Base-by-base conservation (phyloP, 257 asterid species). In the Lithospermum erythrorhizon region DNA sequence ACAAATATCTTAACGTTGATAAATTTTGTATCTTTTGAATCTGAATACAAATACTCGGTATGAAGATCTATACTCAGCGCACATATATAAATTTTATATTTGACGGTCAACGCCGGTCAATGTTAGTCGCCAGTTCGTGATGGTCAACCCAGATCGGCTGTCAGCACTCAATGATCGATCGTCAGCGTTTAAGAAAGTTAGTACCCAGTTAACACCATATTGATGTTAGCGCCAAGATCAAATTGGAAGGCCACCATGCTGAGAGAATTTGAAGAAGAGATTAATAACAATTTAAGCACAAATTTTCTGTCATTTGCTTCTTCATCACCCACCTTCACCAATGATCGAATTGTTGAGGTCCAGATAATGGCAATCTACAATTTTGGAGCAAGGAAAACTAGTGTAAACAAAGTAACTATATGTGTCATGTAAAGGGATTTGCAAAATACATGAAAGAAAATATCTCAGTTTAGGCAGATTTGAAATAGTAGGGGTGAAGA, bases 221-320 rank as follows among this genome's bases (percentile, higher is more conserved):
- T n/a, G n/a, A n/a, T n/a, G n/a, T n/a, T n/a, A n/a, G n/a, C n/a
- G n/a, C n/a, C n/a, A n/a, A n/a, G n/a, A n/a, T n/a, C n/a, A 41
- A 41, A 2, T 41, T 18, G 14, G 49, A 41, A 18, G 45, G 49
- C 16, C 49, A 13, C 49, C 49, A 41, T 9, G 18, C 0, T 2
- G 17, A 22, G 6, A 1, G n/a, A n/a, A n/a, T n/a, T 20, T 35
- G 49, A 2, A 61, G 48, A 23, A 17, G 7, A 30, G 25, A 25
- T 53, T 6, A 62, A 51, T 19, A 21, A n/a, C n/a, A n/a, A 16
- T 18, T 59, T 11, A 17, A 37, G 11, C 41, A 71, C 49, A 11
- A 55, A 47, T 80, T n/a, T 89, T 97, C 97, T 93, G 70, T 93
- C 99, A 76, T 89, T 93, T 75, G 99, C 97, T 82, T 93, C 97